Base-by-base conservation (phyloP, 2,329 filamentous ascomycete species). In the Aureobasidium zeae region DNA sequence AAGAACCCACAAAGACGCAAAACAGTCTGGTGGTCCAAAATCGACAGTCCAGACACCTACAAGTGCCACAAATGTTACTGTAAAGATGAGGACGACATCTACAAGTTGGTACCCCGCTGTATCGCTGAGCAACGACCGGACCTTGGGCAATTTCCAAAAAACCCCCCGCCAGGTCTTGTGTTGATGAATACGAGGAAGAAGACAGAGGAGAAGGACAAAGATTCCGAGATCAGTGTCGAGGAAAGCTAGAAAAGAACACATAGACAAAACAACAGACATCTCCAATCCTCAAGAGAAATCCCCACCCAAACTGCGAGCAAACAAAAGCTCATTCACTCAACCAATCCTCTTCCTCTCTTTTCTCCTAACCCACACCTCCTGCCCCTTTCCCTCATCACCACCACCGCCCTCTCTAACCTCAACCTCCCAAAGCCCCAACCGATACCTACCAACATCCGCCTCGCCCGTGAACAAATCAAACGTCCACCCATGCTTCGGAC, bases 401-500 rank as follows among this genome's bases (percentile, higher is more conserved):
- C 47, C 35, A 8, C 47, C 48, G 5, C 46, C 47, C 19, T 32
- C 25, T 17, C 59, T 51, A 8, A 78, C 41, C 48, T 83, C 68
- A 0, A 80, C 70, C 50, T 83, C 79, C 77, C 79, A 83, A 0
- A 79, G 60, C 16, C 70, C 70, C 8, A 84, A 63, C 47, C 64
- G 71, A 54, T 84, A 84, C 33, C 61, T 73, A 1, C 72, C 78
- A 0, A 78, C 70, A 55, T 84, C 81, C 1, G 69, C 70, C 52
- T 66, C 65, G 0, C 81, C 81, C 0, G 79, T 74, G 41, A 76
- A 73, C 2, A 84, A 53, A 55, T 85, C 81, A 58, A 84, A 85
- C 0, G 77, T 79, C 81, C 81, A 85, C 4, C 68, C 74, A 49
- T 84, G 80, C 49, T 82, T 82, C 0, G 79, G 77, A 56, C 81